Conservation (phyloP, 345 rosid genomes). For the Tarenaya hassleriana region DNA sequence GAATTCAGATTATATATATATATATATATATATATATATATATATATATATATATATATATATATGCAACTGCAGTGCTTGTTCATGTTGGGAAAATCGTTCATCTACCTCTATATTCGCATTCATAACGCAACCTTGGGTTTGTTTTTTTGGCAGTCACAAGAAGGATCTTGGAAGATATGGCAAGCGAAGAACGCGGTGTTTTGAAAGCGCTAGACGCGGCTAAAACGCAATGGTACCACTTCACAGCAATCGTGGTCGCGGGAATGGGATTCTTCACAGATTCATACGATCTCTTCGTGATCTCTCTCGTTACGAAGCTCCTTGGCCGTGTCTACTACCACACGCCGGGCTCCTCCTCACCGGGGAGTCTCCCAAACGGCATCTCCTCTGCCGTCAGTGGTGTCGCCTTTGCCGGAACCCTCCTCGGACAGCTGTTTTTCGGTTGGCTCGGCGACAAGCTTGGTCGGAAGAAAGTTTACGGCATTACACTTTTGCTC, state of each 20-base stretch:
- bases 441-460: slow-evolving; percentile 60
- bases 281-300: slow-evolving; percentile 32
- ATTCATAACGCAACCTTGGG: no score
- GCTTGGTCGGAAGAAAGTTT: slow-evolving; percentile 43
- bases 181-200: no score
- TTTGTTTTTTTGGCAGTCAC: no score
- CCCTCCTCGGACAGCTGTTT: slow-evolving; percentile 49
- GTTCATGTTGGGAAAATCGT: no score
- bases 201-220: slow-evolving; percentile 32
- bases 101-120: no score
- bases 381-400: slow-evolving; percentile 43
- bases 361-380: slow-evolving; percentile 46
- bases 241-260: slow-evolving; percentile 29
- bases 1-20: no score
- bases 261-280: slow-evolving; percentile 39
- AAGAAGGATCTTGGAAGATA: no score
- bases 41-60: no score
- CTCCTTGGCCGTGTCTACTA: slow-evolving; percentile 33
- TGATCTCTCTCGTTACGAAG: slow-evolving; percentile 30
- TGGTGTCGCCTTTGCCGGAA: slow-evolving; percentile 51
- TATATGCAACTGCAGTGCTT: no score
- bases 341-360: slow-evolving; percentile 11
- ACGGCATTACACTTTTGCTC: slow-evolving; percentile 49
- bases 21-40: no score
- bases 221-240: no score